Conservation (phyloP, 176 grass and related monocot species). For the Cenchrus fungigraminus region DNA sequence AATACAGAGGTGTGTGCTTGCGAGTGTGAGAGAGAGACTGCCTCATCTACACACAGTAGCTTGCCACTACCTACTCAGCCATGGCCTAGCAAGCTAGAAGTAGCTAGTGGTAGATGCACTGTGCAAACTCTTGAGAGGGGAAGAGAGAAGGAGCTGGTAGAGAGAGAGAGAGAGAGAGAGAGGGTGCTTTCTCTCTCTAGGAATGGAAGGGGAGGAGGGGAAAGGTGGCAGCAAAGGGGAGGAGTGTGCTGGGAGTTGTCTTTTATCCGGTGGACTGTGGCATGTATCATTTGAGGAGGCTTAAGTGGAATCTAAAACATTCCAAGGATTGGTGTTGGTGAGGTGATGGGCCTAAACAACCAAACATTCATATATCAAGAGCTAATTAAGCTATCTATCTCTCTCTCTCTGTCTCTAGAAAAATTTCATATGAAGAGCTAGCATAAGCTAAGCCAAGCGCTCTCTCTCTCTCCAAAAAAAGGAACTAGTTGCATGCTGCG, state of each 20-base stretch:
- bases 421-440: no score
- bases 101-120: conserved; percentile 58
- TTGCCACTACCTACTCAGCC: conserved; percentile 54
- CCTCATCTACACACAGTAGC: conserved; percentile 50
- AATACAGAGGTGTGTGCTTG: conserved; percentile 60
- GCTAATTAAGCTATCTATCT: not conserved
- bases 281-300: conserved; percentile 28
- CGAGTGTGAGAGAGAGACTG: conserved; percentile 44
- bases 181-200: conserved; percentile 38
- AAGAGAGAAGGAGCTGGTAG: not conserved
- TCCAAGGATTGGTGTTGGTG: conserved; percentile 65
- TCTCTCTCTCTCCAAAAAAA: no score
- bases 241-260: conserved; percentile 31
- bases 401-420: no score
- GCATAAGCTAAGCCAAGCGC: no score
- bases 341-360: conserved; percentile 41
- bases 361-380: conserved; percentile 47
- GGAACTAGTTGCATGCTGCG: no score
- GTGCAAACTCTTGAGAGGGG: conserved; percentile 36
- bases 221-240: conserved; percentile 29
- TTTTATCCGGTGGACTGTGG: conserved; percentile 67
- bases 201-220: conserved; percentile 39
- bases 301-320: conserved; percentile 90
- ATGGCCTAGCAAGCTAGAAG: conserved; percentile 34
- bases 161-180: conserved; percentile 12